A percentile compares a stretch with the other conserved stretches of the same genome.
Evolutionary conservation across 164 flowering plant genomes (phyloP).

Genomic region (Buxus sempervirens): DNA sequence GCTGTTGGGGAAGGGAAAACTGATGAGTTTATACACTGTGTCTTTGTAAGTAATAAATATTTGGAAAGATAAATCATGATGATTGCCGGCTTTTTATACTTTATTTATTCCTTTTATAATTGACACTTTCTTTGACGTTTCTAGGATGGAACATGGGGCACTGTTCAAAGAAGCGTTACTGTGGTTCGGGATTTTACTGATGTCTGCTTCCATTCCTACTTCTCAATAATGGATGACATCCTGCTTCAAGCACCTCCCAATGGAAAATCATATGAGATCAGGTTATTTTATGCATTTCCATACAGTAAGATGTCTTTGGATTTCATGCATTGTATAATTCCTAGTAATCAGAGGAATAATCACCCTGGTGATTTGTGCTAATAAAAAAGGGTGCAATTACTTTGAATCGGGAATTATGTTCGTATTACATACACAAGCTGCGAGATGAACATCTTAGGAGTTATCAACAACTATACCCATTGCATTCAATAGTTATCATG

Average conservation of each 20-base stretch:
- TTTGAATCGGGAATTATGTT: no score
- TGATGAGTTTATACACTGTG: slow-evolving; percentile 54
- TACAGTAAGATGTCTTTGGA: not conserved
- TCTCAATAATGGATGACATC: slow-evolving; percentile 72
- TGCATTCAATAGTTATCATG: no score
- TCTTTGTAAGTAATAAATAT: slow-evolving; percentile 42
- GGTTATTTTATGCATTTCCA: slow-evolving; percentile 32
- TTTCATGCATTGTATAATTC: not conserved
- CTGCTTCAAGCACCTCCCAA: slow-evolving; percentile 34
- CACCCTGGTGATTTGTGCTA: not conserved
- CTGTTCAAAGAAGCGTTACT: slow-evolving; percentile 53
- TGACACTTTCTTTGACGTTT: slow-evolving; percentile 5
- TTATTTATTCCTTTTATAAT: not conserved
- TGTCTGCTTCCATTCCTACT: slow-evolving; percentile 66
- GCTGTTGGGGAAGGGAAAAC: slow-evolving; percentile 86
- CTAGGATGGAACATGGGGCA: slow-evolving; percentile 84
- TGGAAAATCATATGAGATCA: slow-evolving; percentile 67
- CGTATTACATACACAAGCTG: no score
- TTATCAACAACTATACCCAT: no score
- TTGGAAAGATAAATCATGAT: not conserved
- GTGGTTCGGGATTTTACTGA: slow-evolving; percentile 68
- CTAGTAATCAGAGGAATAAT: not conserved
- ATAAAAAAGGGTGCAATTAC: no score
- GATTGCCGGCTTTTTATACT: not conserved
- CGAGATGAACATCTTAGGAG: no score